These are phyloP conservation scores for Saccharomyces hybrid DNA, from an alignment of 1,139 yeast species.

Conservation along the genomic window DNA sequence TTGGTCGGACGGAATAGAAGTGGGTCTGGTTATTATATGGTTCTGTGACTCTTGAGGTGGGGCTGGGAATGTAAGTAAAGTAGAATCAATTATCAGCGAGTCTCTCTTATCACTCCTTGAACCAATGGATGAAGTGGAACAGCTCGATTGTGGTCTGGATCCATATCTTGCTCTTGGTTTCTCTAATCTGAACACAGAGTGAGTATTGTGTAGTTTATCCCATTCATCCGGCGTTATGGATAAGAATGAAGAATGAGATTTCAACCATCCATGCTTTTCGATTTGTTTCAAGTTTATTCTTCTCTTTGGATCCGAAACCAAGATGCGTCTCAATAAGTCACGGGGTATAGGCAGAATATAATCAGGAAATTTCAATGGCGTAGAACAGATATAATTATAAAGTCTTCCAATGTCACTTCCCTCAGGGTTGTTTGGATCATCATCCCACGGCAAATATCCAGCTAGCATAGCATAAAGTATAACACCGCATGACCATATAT, in stretches of 20 bases:
- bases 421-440: conserved; percentile 93
- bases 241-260: conserved; percentile 74
- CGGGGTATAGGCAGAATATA: conserved; percentile 87
- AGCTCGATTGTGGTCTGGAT: conserved; percentile 31
- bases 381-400: conserved; percentile 83
- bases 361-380: conserved; percentile 92
- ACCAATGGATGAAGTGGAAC: conserved; percentile 30
- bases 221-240: conserved; percentile 86
- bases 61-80: conserved; percentile 21
- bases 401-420: conserved; percentile 86
- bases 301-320: conserved; percentile 60
- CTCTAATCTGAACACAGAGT: conserved; percentile 34
- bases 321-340: conserved; percentile 75
- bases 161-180: conserved; percentile 31
- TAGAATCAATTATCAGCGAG: conserved; percentile 23
- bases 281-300: conserved; percentile 66
- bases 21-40: conserved; percentile 22
- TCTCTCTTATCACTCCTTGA: conserved; percentile 26
- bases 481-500: conserved; percentile 95
- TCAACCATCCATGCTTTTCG: conserved; percentile 79
- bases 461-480: conserved; percentile 96
- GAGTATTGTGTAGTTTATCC: conserved; percentile 48
- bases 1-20: conserved; percentile 23
- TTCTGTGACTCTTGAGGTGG: conserved; percentile 28
- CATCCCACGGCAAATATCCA: conserved; percentile 96